Base-by-base conservation (phyloP, 768 basidiomycete species). In the Clitopilus hobsonii region DNA sequence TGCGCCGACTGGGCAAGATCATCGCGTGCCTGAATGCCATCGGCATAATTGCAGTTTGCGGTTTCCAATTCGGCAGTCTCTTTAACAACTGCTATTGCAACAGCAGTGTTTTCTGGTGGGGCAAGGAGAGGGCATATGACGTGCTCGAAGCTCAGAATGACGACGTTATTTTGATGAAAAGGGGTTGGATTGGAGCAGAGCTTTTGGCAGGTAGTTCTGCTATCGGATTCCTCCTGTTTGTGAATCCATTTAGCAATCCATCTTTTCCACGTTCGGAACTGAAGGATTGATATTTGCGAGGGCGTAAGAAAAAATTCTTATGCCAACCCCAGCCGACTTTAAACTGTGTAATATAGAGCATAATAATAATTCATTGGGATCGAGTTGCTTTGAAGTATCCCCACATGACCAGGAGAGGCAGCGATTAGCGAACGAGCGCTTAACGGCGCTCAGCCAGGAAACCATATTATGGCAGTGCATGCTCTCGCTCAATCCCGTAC, bases 131-230 rank as follows among this genome's bases (percentile, higher is more conserved):
- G 0, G 71, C 72, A 2, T 76, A 66, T 49, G 48, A 65, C 11
- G 65, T 77, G 14, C 65, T 77, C 5, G 16, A 28, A 0, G 41
- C 62, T 2, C 41, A 50, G 2, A 0, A 5, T 1, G 53, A 47
- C 4, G 74, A 74, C 38, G 22, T 72, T 6, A 23, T 32, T 6
- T 27, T 53, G 38, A 69, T 70, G 61, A 64, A 54, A 30, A 26
- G 10, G 0, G 70, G 70, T 11, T 77, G 76, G 75, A 65, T 69
- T 45, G 72, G 74, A 0, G 76, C 67, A 1, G 65, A 73, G 0
- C 58, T 54, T 7, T 60, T 77, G 2, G 66, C 68, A 2, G 56
- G 63, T 28, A 49, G 51, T 0, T 61, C 53, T 54, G 68, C 66
- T 2, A 10, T 49, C 0, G 22, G 64, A 25, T 74, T 69, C 26